phyloP scores from a whole-genome alignment of 164 flowering plant genomes.

The Annona cherimola region DNA sequence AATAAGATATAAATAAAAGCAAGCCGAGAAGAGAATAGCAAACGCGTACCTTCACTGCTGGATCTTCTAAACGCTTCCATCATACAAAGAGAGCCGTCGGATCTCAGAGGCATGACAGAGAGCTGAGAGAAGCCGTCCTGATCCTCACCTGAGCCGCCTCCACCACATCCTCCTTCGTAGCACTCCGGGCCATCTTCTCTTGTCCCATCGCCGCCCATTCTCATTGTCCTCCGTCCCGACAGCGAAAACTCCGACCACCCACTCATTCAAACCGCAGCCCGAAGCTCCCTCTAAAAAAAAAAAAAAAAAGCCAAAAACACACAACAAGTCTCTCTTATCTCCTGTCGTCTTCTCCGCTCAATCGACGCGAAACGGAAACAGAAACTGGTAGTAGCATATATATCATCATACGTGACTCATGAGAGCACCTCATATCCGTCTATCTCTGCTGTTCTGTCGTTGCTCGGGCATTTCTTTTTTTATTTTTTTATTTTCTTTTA shows the following conservation, averaged over 20 bases:
- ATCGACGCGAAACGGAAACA: conserved; percentile 8
- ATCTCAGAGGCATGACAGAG: conserved; percentile 57
- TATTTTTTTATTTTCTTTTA: too few species aligned
- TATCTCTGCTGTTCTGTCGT: neutral
- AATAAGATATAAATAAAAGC: neutral
- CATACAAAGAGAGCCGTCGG: conserved; percentile 56
- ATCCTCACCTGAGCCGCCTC: conserved; percentile 10
- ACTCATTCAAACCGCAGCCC: conserved; percentile 6
- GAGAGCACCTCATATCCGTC: neutral
- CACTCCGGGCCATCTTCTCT: conserved; percentile 7
- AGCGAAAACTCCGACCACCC: conserved; percentile 81
- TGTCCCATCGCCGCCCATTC: conserved; percentile 7
- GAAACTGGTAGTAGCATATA: neutral
- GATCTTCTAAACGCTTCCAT: conserved; percentile 32
- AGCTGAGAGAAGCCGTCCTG: conserved; percentile 17
- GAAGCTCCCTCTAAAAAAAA: neutral
- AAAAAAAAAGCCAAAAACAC: conserved; percentile 9
- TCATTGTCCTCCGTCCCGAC: conserved; percentile 45
- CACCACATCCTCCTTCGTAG: conserved; percentile 27
- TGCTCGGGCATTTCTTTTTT: neutral
- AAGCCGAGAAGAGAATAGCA: neutral
- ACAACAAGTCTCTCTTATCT: neutral
- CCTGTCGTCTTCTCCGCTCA: conserved; percentile 13
- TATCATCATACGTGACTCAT: neutral
- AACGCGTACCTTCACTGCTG: conserved; percentile 13